Percentiles rank a stretch among this genome's conserved stretches.
Conservation (phyloP, 768 basidiomycete species). For the Rhodotorula toruloides region DNA sequence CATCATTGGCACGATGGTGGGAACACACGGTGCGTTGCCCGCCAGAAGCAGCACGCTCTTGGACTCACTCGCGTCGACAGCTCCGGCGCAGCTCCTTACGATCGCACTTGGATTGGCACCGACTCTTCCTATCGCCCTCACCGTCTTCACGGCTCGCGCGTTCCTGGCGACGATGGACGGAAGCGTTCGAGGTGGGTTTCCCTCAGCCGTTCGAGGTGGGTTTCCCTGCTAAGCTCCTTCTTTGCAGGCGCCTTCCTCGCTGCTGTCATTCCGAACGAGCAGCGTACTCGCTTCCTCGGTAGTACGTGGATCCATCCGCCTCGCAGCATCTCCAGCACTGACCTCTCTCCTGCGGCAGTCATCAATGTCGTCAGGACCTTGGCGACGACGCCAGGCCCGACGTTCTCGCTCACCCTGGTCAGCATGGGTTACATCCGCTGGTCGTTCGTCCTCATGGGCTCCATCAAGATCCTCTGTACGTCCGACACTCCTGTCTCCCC, state of each 20-base stretch:
- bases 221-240: neutral
- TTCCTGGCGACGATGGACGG: conserved; percentile 26
- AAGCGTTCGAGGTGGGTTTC: conserved; percentile 15
- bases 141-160: conserved; percentile 12
- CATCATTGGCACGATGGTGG: conserved; percentile 31
- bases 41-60: neutral
- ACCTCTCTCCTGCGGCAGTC: neutral
- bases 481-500: neutral
- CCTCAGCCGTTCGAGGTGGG: too few relatives aligned
- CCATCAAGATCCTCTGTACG: conserved; percentile 26
- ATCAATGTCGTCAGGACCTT: conserved; percentile 35
- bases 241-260: conserved; percentile 26
- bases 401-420: conserved; percentile 11
- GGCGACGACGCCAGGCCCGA: conserved; percentile 27
- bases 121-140: conserved; percentile 7
- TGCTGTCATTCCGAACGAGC: conserved; percentile 25
- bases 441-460: conserved; percentile 21
- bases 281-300: conserved; percentile 29
- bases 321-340: neutral
- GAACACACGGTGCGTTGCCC: conserved; percentile 19
- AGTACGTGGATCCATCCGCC: neutral
- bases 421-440: conserved; percentile 8
- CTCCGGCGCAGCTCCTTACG: conserved; percentile 30
- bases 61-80: neutral
- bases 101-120: conserved; percentile 18